Percentiles rank a stretch among this genome's conserved stretches.
phyloP scores from a whole-genome alignment of 2,329 filamentous ascomycete species.

The Fusarium anguioides region DNA sequence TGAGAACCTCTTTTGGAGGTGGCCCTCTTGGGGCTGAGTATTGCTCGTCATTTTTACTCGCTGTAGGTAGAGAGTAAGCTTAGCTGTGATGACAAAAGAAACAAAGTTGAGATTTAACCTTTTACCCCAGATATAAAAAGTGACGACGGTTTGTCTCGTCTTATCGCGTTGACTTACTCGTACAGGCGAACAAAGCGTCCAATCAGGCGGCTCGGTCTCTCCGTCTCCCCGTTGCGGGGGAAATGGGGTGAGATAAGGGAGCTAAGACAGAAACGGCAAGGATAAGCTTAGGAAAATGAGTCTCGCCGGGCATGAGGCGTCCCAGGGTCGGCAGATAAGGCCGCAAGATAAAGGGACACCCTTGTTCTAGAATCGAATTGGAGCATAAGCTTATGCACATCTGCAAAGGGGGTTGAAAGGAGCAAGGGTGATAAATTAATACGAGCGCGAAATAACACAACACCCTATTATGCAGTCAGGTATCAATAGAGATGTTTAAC shows the following conservation, averaged over 20 bases:
- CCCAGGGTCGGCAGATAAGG: conserved; percentile 7
- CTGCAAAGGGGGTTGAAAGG: background rate
- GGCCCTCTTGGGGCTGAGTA: conserved; percentile 20
- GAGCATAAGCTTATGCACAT: too few relatives aligned
- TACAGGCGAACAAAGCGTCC: background rate
- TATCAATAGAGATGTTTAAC: background rate
- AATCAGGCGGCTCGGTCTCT: conserved; percentile 12
- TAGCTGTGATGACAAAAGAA: background rate
- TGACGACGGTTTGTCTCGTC: background rate
- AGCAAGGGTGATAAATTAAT: background rate
- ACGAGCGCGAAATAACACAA: background rate
- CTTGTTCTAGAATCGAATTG: conserved; percentile 5
- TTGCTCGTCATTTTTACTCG: conserved; percentile 26
- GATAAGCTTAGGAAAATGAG: conserved; percentile 29
- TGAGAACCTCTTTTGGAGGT: conserved; percentile 40
- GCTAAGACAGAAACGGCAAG: conserved; percentile 24
- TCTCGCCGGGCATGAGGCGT: background rate
- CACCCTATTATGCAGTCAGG: too few relatives aligned
- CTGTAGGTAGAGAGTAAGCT: too few relatives aligned
- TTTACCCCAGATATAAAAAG: conserved; percentile 11
- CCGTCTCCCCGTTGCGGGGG: conserved; percentile 26
- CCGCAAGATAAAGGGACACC: background rate
- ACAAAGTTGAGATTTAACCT: background rate
- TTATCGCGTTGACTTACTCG: conserved; percentile 2
- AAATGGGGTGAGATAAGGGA: background rate